Evolutionary conservation across 2,329 filamentous ascomycete species (phyloP).

Genomic region (Fusarium nematophilum): DNA sequence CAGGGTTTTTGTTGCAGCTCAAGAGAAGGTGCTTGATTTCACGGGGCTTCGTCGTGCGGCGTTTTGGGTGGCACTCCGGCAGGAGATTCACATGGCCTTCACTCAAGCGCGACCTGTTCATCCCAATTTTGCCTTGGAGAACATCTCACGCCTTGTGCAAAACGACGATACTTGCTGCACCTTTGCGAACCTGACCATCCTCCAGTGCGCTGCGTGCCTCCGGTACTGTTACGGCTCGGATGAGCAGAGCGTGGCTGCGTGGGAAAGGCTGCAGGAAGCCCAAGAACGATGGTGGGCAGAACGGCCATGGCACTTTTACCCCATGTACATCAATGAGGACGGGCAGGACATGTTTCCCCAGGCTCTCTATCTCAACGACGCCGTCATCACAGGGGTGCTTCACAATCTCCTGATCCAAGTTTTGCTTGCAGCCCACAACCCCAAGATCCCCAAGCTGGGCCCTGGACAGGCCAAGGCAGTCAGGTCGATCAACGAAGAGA

Average conservation of each 20-base stretch:
- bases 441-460: slow-evolving; percentile 41
- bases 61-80: slow-evolving; percentile 45
- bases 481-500: slow-evolving; percentile 42
- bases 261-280: slow-evolving; percentile 35
- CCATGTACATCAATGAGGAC: slow-evolving; percentile 38
- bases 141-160: slow-evolving; percentile 34
- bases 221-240: slow-evolving; percentile 45
- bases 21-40: slow-evolving; percentile 43
- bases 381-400: slow-evolving; percentile 43
- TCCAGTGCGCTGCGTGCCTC: slow-evolving; percentile 44
- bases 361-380: slow-evolving; percentile 43
- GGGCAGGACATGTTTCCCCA: slow-evolving; percentile 32
- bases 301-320: slow-evolving; percentile 44
- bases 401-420: slow-evolving; percentile 45
- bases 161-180: slow-evolving; percentile 41
- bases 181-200: slow-evolving; percentile 43
- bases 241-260: slow-evolving; percentile 39
- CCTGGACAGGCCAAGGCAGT: slow-evolving; percentile 41
- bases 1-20: slow-evolving; percentile 44
- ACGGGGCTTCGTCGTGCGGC: slow-evolving; percentile 43
- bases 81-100: slow-evolving; percentile 48
- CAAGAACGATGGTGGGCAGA: slow-evolving; percentile 46
- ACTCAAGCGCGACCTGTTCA: slow-evolving; percentile 45
- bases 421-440: slow-evolving; percentile 44
- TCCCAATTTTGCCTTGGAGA: slow-evolving; percentile 41